Evolutionary conservation across 495 filamentous ascomycete species (phyloP).

Genomic region (Daldinia childiae): DNA sequence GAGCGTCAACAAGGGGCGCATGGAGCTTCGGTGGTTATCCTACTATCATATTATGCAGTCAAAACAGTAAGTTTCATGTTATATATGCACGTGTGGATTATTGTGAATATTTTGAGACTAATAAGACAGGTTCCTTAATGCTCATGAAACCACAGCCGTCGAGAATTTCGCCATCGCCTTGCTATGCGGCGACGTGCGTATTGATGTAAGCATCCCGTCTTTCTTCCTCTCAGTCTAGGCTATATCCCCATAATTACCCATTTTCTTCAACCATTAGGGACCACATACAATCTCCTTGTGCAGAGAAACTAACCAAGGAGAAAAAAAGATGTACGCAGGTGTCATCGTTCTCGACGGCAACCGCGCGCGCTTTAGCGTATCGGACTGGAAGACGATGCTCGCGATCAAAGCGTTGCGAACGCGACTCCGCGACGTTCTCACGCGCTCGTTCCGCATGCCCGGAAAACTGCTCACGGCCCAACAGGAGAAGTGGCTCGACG

Average conservation of each 20-base stretch:
- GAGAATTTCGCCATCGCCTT: conserved; percentile 84
- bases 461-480: conserved; percentile 74
- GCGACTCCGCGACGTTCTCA: conserved; percentile 75
- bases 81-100: neutral
- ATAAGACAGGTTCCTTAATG: conserved; percentile 73
- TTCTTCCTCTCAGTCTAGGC: neutral
- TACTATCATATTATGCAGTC: conserved; percentile 98
- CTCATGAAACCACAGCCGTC: conserved; percentile 85
- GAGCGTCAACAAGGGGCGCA: conserved; percentile 80
- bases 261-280: neutral
- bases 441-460: conserved; percentile 73
- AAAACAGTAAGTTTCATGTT: conserved; percentile 68
- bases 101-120: conserved; percentile 12
- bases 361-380: conserved; percentile 82
- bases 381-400: conserved; percentile 91
- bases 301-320: conserved; percentile 17
- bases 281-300: neutral
- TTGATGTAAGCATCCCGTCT: conserved; percentile 62
- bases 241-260: no score
- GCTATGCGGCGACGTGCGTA: conserved; percentile 86
- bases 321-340: conserved; percentile 76
- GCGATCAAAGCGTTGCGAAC: conserved; percentile 79
- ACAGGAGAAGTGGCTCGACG: conserved; percentile 76
- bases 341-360: conserved; percentile 87
- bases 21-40: conserved; percentile 78